Evolutionary conservation across 2,329 filamentous ascomycete genomes (phyloP).

Genomic region (Monosporascus sp.): DNA sequence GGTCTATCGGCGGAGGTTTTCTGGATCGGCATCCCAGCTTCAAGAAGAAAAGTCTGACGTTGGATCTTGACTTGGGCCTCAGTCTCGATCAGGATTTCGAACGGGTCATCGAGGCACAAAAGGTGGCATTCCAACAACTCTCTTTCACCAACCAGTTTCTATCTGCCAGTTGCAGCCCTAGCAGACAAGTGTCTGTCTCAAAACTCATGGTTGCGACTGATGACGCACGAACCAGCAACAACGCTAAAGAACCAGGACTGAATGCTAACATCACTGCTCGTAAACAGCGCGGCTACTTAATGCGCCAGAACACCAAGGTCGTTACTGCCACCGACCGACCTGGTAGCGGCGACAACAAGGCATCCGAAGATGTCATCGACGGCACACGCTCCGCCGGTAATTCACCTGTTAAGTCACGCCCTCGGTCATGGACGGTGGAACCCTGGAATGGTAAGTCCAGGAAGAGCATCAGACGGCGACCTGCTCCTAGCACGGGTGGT

Average conservation of each 20-base stretch:
- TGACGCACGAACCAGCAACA: conserved; percentile 16
- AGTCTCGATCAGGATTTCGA: conserved; percentile 92
- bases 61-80: conserved; percentile 76
- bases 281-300: conserved; percentile 92
- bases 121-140: conserved; percentile 61
- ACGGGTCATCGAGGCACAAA: conserved; percentile 90
- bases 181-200: conserved; percentile 42
- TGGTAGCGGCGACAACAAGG: conserved; percentile 40
- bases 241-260: conserved; percentile 18
- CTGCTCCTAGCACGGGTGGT: conserved; percentile 43
- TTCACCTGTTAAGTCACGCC: conserved; percentile 72
- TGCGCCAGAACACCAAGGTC: conserved; percentile 97
- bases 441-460: conserved; percentile 86
- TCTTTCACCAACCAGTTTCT: conserved; percentile 14
- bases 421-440: conserved; percentile 92
- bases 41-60: conserved; percentile 75
- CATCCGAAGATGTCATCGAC: conserved; percentile 47
- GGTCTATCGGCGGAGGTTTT: conserved; percentile 36
- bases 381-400: conserved; percentile 57
- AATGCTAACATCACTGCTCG: conserved; percentile 59
- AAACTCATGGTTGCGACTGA: conserved; percentile 8
- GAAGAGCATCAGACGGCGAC: conserved; percentile 56
- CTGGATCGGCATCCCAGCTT: conserved; percentile 64
- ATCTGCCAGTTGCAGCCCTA: conserved; percentile 20
- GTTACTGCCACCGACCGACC: conserved; percentile 69